Conservation (phyloP, 257 asterid species). For the Jacaranda copaia region DNA sequence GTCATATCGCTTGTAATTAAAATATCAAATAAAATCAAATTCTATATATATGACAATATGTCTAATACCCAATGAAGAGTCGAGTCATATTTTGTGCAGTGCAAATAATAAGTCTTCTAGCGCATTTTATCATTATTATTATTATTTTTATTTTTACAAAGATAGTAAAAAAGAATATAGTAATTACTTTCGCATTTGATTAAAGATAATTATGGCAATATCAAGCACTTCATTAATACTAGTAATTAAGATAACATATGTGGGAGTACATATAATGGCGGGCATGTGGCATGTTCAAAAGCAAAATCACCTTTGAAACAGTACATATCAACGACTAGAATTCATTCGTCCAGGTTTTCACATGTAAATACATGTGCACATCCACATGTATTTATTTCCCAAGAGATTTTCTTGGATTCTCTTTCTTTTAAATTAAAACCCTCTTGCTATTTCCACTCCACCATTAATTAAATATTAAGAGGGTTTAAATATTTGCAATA, state of each 20-base stretch:
- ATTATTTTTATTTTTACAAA: not conserved
- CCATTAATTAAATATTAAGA: not conserved
- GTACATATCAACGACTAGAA: slow-evolving; percentile 18
- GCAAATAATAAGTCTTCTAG: too few relatives aligned
- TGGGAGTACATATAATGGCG: not conserved
- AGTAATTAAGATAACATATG: not conserved
- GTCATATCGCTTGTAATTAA: too few relatives aligned
- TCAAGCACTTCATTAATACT: not conserved
- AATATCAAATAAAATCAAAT: too few relatives aligned
- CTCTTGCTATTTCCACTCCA: not conserved
- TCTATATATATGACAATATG: too few relatives aligned
- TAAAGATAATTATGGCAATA: not conserved
- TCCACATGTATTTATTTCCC: slow-evolving; percentile 23
- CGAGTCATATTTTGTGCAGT: too few relatives aligned
- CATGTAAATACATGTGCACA: slow-evolving; percentile 49
- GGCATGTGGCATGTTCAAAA: slow-evolving; percentile 42
- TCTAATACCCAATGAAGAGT: too few relatives aligned
- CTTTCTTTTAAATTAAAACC: not conserved
- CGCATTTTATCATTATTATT: too few relatives aligned
- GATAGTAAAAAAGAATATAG: not conserved
- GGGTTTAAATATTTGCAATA: too few relatives aligned
- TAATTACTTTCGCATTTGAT: not conserved
- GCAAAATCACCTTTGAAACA: slow-evolving; percentile 3
- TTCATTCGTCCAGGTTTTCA: slow-evolving; percentile 37
- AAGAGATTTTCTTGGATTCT: slow-evolving; percentile 5